Evolutionary conservation across 192 early-diverging fungal genomes (phyloP), one percentile per base, ranked within the genome.

Genomic region (Coemansia sp.): DNA sequence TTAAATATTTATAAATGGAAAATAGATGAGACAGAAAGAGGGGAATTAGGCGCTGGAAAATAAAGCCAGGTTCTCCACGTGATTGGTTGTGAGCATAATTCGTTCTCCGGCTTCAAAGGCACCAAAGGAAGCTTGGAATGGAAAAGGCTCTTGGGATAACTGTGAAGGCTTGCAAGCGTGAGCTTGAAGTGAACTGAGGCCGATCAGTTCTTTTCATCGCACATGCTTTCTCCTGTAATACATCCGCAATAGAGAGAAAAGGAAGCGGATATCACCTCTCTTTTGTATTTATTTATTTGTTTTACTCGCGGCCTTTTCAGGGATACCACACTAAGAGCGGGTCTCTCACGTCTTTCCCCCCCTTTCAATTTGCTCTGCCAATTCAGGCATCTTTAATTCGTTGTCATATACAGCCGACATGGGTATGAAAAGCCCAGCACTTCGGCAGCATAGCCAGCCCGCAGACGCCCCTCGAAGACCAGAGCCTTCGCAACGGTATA

Each of bases 381-480:
- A 34, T 5, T 34, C 10, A 34, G 32, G 32, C 10, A 26, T 2
- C 32, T 34, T 34, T 10, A 47, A 18, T 47, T 47, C 28, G n/a
- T 26, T 47, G 23, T 7, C 20, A n/a, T 26, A 6, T 47, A 39
- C 41, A 6, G 32, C 32, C 7, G 32, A 34, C 10, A 50, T 26
- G 52, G 51, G 17, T 23, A 69, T 64, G 61, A 61, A 55, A 30
- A 69, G 66, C 51, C 63, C 73, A 20, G 44, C 59, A n/a, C 56
- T 46, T 26, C 62, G 64, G 53, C 62, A 58, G 43, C 47, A 62
- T 18, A 28, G 51, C n/a, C 30, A 47, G 49, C 16, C 49, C 10
- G 26, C 45, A n/a, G 45, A 21, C 2, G 11, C 45, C 14, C 7
- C 2, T 23, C 9, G 20, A 18, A 16, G 17, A 38, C 9, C 20